phyloP scores from a whole-genome alignment of 2,329 filamentous ascomycete genomes.

The Nigrospora sphaerica region DNA sequence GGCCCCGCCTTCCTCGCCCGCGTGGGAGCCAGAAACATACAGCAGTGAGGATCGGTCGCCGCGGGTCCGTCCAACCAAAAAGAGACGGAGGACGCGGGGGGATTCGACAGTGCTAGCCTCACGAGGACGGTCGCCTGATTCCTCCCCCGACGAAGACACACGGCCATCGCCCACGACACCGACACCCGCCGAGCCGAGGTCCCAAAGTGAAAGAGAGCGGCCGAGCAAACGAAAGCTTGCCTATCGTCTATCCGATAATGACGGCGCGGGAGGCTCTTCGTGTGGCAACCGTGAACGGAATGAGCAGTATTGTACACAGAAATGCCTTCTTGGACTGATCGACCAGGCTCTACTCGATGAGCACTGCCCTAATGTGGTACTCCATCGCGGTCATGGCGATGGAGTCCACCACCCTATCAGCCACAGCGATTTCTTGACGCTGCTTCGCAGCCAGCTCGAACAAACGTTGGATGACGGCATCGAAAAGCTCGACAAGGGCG shows the following conservation, averaged over 20 bases:
- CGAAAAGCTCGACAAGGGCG: slow-evolving; percentile 15
- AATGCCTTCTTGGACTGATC: slow-evolving; percentile 30
- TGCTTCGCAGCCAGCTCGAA: slow-evolving; percentile 23
- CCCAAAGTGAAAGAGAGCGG: slow-evolving; percentile 4
- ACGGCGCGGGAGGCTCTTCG: not conserved
- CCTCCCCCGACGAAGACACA: slow-evolving; percentile 7
- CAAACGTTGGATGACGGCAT: slow-evolving; percentile 22
- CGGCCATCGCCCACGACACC: slow-evolving; percentile 3
- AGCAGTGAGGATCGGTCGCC: slow-evolving; percentile 11
- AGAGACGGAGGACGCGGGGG: not conserved
- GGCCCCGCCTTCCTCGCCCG: slow-evolving; percentile 5
- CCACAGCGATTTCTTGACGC: slow-evolving; percentile 16
- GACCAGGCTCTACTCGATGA: slow-evolving; percentile 20
- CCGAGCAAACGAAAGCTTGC: slow-evolving; percentile 12
- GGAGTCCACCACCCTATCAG: slow-evolving; percentile 19
- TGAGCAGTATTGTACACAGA: slow-evolving; percentile 28
- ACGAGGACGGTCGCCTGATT: not conserved
- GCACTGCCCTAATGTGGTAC: slow-evolving; percentile 28
- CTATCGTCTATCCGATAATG: slow-evolving; percentile 1
- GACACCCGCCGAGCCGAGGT: slow-evolving; percentile 6
- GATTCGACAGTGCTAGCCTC: not conserved
- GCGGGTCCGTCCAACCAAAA: not conserved
- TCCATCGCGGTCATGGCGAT: slow-evolving; percentile 16
- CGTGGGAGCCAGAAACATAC: slow-evolving; percentile 12
- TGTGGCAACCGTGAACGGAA: not conserved